Base-by-base conservation (phyloP, 345 rosid species). In the Eucalyptus regnans region DNA sequence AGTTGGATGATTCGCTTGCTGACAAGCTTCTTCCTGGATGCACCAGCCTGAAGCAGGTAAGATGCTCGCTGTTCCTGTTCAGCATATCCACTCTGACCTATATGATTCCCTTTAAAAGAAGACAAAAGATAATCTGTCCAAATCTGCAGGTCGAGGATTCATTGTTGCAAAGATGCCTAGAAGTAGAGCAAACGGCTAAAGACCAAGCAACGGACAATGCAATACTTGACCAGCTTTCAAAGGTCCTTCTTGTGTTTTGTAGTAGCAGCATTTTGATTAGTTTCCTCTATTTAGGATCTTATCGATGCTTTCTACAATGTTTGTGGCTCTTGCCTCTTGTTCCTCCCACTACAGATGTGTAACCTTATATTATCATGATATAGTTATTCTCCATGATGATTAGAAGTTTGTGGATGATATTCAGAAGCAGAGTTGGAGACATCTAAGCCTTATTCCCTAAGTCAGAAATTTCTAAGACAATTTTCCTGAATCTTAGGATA, bases 191-290 rank as follows among this genome's bases (percentile, higher is more conserved):
- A 91, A 92, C 92, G 52, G 98, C 98, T 8, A 96, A 88, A 93
- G 99, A 97, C 64, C 98, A 96, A 91, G 99, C 99, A 81, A 94
- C 99, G 7, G 99, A 97, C 91, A 96, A 96, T 90, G 98, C 99
- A 46, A 94, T 97, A 91, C 94, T 97, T 41, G 98, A 97, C 41
- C 98, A 95, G 94, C 95, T 97, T 86, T 90, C 94, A 91, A 94
- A 96, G 98, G 99, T 96, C 86, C 90, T 88, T 81, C 71, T 87
- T 54, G 49, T 51, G 9, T 71, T 88, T 87, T 89, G 84, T 66
- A 91, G 8, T 88, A 43, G 90, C 71, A 54, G 86, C 86, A 84
- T 64, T 64, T n/a, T 41, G 48, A 76, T 76, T 37, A 37, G 10
- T 80, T 91, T 89, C n/a, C 37, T 89, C 80, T 71, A 71, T 62